These are phyloP conservation scores for Rhynchospora breviuscula DNA, from an alignment of 176 grass and related monocot genomes.

Conservation along the genomic window DNA sequence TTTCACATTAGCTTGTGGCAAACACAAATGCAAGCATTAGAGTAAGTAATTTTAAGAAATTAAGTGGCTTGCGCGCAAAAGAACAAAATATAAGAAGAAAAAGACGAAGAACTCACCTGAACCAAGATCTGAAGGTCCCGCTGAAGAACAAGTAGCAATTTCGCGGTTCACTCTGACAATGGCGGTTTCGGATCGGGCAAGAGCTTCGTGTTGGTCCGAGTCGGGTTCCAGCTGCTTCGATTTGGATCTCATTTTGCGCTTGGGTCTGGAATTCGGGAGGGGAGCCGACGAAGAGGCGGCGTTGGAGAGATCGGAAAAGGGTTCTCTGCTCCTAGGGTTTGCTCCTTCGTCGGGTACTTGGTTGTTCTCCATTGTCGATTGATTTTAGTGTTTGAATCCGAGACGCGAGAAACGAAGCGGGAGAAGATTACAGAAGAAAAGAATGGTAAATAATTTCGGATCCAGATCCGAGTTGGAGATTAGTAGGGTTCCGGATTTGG, in stretches of 20 bases:
- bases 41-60: background rate
- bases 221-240: background rate
- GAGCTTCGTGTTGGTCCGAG: background rate
- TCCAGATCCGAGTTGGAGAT: background rate
- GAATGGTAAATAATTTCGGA: background rate
- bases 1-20: background rate
- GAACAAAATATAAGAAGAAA: background rate
- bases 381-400: background rate
- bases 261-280: background rate
- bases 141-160: background rate
- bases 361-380: background rate
- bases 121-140: background rate
- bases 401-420: background rate
- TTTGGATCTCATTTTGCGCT: background rate
- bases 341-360: background rate
- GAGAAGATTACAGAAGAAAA: background rate
- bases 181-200: background rate
- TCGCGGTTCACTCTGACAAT: background rate
- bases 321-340: slow-evolving; percentile 8
- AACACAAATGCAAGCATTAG: no score
- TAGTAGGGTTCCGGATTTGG: background rate
- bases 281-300: background rate
- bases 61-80: background rate
- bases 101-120: background rate
- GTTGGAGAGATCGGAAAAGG: slow-evolving; percentile 15